Conservation (phyloP, 495 filamentous ascomycete species). For the Parathielavia appendiculata region DNA sequence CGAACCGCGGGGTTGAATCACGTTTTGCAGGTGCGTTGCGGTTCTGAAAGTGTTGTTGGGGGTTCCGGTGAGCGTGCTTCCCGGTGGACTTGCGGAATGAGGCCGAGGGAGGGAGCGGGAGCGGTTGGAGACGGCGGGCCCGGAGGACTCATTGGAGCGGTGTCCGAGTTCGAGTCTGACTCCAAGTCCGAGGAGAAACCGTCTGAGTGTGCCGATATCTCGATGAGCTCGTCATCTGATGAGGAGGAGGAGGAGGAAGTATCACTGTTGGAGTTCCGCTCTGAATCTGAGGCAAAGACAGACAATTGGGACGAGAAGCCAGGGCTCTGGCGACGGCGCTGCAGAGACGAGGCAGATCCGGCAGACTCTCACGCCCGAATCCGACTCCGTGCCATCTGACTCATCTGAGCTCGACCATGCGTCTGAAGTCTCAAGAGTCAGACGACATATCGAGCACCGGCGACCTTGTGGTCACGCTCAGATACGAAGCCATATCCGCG, state of each 20-base stretch:
- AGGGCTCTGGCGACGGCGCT: background rate
- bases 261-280: no score
- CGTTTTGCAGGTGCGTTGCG: background rate
- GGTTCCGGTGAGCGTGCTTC: background rate
- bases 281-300: background rate
- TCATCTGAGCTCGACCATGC: background rate
- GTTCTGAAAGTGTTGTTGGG: background rate
- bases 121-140: background rate
- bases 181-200: background rate
- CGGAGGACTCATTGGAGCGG: background rate
- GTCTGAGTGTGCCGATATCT: slow-evolving; percentile 2
- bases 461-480: background rate
- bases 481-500: slow-evolving; percentile 14
- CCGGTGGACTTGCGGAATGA: background rate
- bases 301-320: background rate
- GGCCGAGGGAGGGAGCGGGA: no score
- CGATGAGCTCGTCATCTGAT: background rate
- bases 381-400: background rate
- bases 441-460: background rate
- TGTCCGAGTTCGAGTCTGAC: background rate
- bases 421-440: background rate
- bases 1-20: background rate
- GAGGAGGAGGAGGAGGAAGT: background rate
- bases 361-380: background rate
- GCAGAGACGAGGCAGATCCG: background rate